A percentile compares a stretch with the other conserved stretches of the same genome.
Conservation (phyloP, 257 asterid genomes). For the Solanum clarkiae region DNA sequence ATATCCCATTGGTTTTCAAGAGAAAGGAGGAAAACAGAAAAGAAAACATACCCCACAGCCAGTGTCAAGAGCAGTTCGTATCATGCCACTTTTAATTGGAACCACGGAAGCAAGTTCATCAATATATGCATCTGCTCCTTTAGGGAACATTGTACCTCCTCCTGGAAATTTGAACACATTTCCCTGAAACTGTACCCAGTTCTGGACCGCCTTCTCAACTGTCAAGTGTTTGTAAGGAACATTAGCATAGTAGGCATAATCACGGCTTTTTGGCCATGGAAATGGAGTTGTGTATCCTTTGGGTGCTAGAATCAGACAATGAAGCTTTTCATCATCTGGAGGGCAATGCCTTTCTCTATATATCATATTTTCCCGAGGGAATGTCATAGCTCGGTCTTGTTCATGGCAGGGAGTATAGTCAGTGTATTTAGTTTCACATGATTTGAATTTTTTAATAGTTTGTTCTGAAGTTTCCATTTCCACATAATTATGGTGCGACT, state of each 20-base stretch:
- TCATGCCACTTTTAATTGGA: conserved; percentile 58
- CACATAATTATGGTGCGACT: conserved; percentile 63
- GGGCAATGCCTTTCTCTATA: conserved; percentile 94
- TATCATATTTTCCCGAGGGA: conserved; percentile 81
- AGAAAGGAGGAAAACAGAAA: neutral
- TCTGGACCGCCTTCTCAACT: conserved; percentile 80
- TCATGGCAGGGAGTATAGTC: conserved; percentile 97
- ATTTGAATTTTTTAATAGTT: conserved; percentile 35
- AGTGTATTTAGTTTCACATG: conserved; percentile 45
- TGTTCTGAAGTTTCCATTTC: conserved; percentile 45
- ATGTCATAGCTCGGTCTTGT: conserved; percentile 84
- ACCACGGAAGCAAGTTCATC: conserved; percentile 67
- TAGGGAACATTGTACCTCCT: conserved; percentile 96
- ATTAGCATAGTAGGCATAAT: conserved; percentile 73
- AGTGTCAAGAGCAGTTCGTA: conserved; percentile 84
- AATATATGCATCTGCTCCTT: conserved; percentile 83
- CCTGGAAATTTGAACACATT: conserved; percentile 86
- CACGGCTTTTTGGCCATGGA: conserved; percentile 97
- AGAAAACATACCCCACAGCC: conserved; percentile 78
- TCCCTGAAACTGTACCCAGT: conserved; percentile 82
- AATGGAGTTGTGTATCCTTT: conserved; percentile 68
- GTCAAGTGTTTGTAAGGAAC: conserved; percentile 80
- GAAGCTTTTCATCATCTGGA: conserved; percentile 57
- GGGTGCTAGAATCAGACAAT: conserved; percentile 81
- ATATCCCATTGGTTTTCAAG: neutral